phyloP scores from a whole-genome alignment of 345 rosid species.

The Lepidium sativum region DNA sequence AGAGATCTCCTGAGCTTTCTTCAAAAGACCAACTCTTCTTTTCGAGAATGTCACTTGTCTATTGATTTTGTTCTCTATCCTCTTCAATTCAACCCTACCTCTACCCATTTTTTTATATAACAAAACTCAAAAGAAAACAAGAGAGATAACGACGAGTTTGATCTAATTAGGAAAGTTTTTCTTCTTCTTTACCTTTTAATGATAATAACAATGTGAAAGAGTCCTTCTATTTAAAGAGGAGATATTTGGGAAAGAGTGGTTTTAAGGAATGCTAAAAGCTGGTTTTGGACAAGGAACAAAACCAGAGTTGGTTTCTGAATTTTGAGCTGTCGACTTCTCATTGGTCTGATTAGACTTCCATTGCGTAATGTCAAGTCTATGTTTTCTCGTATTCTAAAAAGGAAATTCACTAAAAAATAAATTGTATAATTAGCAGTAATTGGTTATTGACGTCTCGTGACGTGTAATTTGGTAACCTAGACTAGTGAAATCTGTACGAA shows the following conservation, averaged over 20 bases:
- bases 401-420: background rate
- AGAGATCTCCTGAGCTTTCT: conserved; percentile 74
- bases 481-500: conserved; percentile 16
- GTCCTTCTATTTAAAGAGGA: conserved; percentile 11
- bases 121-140: conserved; percentile 24
- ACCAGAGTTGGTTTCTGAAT: conserved; percentile 4
- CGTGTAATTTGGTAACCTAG: background rate
- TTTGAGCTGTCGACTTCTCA: conserved; percentile 17
- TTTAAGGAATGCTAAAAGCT: conserved; percentile 3
- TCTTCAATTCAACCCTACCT: conserved; percentile 74
- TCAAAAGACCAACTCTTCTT: conserved; percentile 53
- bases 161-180: conserved; percentile 20
- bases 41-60: conserved; percentile 64
- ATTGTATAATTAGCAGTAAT: background rate
- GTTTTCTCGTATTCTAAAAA: background rate
- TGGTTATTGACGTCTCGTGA: background rate
- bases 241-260: conserved; percentile 4
- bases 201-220: background rate
- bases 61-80: conserved; percentile 66
- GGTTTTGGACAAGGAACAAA: background rate
- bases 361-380: background rate
- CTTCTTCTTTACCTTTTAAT: background rate
- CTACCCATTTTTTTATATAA: conserved; percentile 45
- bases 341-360: conserved; percentile 9
- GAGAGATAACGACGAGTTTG: background rate